phyloP scores from a whole-genome alignment of 1,284 basidiomycete genomes.

The Leccinum proliferum region DNA sequence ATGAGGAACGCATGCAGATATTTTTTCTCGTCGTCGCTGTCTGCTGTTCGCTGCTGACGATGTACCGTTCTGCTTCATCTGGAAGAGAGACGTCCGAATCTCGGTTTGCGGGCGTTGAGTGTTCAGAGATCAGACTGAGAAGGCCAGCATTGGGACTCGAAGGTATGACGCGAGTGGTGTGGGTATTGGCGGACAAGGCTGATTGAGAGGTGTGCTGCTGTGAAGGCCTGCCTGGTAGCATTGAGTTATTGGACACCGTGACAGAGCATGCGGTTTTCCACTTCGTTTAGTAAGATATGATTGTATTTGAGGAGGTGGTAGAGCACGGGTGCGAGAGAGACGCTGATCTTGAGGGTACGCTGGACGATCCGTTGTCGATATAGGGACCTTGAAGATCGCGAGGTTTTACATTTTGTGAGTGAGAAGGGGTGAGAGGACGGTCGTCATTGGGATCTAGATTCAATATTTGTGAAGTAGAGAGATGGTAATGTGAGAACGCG shows the following conservation, averaged over 20 bases:
- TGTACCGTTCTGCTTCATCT: too few relatives aligned
- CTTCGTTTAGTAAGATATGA: too few relatives aligned
- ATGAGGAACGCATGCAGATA: slow-evolving; percentile 97
- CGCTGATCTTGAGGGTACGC: slow-evolving; percentile 35
- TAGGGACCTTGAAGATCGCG: slow-evolving; percentile 27
- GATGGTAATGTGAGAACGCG: slow-evolving; percentile 21
- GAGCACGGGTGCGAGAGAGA: slow-evolving; percentile 23
- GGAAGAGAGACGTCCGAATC: too few relatives aligned
- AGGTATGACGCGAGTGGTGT: slow-evolving; percentile 21
- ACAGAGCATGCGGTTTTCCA: too few relatives aligned
- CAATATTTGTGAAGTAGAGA: slow-evolving; percentile 13
- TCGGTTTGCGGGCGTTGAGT: slow-evolving; percentile 31
- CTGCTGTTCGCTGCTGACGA: slow-evolving; percentile 38
- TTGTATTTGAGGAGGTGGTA: slow-evolving; percentile 22
- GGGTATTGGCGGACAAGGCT: slow-evolving; percentile 1
- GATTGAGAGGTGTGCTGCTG: slow-evolving; percentile 10
- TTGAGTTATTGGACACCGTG: slow-evolving; percentile 3
- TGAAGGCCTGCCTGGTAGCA: slow-evolving; percentile 5
- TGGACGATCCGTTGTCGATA: slow-evolving; percentile 11
- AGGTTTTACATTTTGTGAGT: slow-evolving; percentile 30
- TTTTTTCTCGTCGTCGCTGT: slow-evolving; percentile 81
- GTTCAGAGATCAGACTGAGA: slow-evolving; percentile 27
- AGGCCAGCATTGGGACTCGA: slow-evolving; percentile 17
- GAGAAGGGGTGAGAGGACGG: slow-evolving; percentile 27
- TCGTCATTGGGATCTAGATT: slow-evolving; percentile 21